A percentile compares a stretch with the other conserved stretches of the same genome.
These are phyloP conservation scores for Lodderomyces pseudojiufengensis DNA, from an alignment of 1,139 yeast species.

Conservation along the genomic window DNA sequence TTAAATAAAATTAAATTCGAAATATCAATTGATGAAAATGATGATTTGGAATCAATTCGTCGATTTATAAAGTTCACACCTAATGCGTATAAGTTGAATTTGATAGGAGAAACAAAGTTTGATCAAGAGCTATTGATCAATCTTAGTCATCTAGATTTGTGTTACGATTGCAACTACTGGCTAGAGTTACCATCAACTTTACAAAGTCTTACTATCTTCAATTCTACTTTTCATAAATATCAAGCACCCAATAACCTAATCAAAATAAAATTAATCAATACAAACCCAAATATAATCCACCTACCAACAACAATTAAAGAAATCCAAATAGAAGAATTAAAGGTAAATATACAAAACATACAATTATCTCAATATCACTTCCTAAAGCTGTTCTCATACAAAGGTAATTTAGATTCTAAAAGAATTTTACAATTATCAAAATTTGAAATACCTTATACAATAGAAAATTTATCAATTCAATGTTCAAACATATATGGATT, in stretches of 20 bases:
- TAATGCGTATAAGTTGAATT: too few species aligned
- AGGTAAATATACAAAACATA: background rate
- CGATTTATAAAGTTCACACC: too few species aligned
- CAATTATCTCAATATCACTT: background rate
- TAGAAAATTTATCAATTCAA: slow-evolving; percentile 5
- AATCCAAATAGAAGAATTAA: background rate
- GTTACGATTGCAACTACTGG: too few species aligned
- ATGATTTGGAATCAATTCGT: too few species aligned
- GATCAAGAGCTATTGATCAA: too few species aligned
- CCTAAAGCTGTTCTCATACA: slow-evolving; percentile 5
- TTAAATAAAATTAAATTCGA: too few species aligned
- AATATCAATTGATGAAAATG: too few species aligned
- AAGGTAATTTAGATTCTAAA: slow-evolving; percentile 7
- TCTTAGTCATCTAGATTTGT: too few species aligned
- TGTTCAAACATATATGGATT: slow-evolving; percentile 8
- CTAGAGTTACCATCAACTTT: too few species aligned
- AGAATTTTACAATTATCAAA: slow-evolving; percentile 1
- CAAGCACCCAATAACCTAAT: background rate
- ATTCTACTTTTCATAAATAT: too few species aligned
- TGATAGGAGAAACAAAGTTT: too few species aligned
- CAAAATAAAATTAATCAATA: background rate
- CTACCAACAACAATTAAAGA: slow-evolving; percentile 1
- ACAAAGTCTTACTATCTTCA: too few species aligned
- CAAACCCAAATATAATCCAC: background rate
- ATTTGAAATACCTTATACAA: slow-evolving; percentile 5